Percentiles rank a stretch among this genome's conserved stretches.
Conservation (phyloP, 805 yeast species). For the Lachancea sp. region DNA sequence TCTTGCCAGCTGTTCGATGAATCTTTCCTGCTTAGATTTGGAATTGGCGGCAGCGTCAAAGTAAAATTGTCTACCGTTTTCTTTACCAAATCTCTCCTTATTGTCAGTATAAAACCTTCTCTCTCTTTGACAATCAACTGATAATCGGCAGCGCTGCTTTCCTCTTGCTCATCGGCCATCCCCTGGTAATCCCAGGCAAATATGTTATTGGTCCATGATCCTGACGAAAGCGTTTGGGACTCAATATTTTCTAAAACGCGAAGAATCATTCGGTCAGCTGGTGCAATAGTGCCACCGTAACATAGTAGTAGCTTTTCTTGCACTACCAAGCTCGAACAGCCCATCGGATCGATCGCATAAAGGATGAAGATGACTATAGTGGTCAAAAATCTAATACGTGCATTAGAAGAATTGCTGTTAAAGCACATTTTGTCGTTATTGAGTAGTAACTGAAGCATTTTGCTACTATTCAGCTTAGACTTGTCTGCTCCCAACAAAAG, state of each 20-base stretch:
- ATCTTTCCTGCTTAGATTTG: slow-evolving; percentile 14
- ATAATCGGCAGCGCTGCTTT: slow-evolving; percentile 41
- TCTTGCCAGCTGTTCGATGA: slow-evolving; percentile 23
- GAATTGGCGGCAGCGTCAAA: slow-evolving; percentile 26
- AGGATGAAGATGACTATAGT: slow-evolving; percentile 44
- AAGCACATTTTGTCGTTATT: slow-evolving; percentile 44
- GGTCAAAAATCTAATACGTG: slow-evolving; percentile 36
- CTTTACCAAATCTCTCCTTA: slow-evolving; percentile 44
- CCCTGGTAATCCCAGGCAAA: slow-evolving; percentile 59
- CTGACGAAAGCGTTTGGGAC: slow-evolving; percentile 37
- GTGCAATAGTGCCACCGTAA: slow-evolving; percentile 57
- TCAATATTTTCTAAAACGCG: slow-evolving; percentile 54
- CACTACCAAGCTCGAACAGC: slow-evolving; percentile 41
- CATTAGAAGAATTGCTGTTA: slow-evolving; percentile 20
- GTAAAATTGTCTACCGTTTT: slow-evolving; percentile 41
- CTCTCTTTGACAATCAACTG: slow-evolving; percentile 41
- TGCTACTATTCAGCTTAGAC: slow-evolving; percentile 39
- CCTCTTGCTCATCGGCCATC: slow-evolving; percentile 37
- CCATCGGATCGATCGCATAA: slow-evolving; percentile 41
- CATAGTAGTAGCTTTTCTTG: slow-evolving; percentile 45
- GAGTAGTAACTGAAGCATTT: slow-evolving; percentile 56
- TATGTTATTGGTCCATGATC: slow-evolving; percentile 67
- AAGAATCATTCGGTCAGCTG: slow-evolving; percentile 59
- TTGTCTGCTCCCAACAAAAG: slow-evolving; percentile 35
- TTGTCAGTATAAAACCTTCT: slow-evolving; percentile 44